These are phyloP conservation scores for Aspergillus pseudonomiae DNA, from an alignment of 2,329 filamentous ascomycete species.

Conservation along the genomic window DNA sequence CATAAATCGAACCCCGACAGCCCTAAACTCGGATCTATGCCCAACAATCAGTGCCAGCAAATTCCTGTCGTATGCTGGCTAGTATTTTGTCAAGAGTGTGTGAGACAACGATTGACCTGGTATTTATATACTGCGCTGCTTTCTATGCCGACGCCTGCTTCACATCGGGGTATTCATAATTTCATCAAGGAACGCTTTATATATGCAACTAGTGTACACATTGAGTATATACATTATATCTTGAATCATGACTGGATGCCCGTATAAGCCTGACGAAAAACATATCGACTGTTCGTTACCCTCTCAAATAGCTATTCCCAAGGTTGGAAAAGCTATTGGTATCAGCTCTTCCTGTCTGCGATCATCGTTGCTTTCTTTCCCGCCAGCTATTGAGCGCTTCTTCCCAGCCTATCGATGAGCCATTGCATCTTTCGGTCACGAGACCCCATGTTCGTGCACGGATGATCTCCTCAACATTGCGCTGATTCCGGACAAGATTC, in stretches of 20 bases:
- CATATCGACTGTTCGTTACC: not conserved
- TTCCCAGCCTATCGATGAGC: slow-evolving; percentile 63
- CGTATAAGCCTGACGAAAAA: not conserved
- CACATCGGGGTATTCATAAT: not conserved
- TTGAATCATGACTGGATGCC: not conserved
- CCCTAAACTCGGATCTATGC: not conserved
- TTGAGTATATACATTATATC: slow-evolving; percentile 11
- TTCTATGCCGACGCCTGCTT: not conserved
- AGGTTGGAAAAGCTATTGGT: not conserved
- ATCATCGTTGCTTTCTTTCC: slow-evolving; percentile 35
- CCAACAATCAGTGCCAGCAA: not conserved
- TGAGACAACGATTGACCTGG: not conserved
- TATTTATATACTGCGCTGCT: not conserved
- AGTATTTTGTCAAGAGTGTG: not conserved
- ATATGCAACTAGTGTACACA: slow-evolving; percentile 20
- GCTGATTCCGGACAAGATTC: slow-evolving; percentile 68
- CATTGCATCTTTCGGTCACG: slow-evolving; percentile 73
- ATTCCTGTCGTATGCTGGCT: not conserved
- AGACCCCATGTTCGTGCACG: slow-evolving; percentile 80
- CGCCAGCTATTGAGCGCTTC: slow-evolving; percentile 67
- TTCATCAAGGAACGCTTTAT: slow-evolving; percentile 5
- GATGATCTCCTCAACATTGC: slow-evolving; percentile 75
- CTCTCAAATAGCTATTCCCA: not conserved
- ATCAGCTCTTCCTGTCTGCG: not conserved
- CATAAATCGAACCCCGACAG: slow-evolving; percentile 5